These are phyloP conservation scores for Alloteropsis semialata DNA, from an alignment of 176 grass and related monocot species.

Conservation along the genomic window DNA sequence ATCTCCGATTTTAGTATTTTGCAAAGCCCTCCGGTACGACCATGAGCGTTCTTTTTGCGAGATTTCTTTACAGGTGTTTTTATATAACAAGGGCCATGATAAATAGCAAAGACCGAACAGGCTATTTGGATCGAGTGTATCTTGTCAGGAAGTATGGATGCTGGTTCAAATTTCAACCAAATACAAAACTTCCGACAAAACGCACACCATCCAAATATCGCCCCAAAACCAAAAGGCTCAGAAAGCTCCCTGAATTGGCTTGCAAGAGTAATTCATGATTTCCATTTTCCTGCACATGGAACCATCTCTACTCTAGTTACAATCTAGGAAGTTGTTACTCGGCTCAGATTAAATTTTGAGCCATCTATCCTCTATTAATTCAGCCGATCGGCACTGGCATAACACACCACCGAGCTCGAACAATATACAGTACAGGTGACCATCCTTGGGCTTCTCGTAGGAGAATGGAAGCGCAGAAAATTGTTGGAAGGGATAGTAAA, in stretches of 20 bases:
- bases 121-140: background rate
- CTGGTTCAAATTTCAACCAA: background rate
- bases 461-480: background rate
- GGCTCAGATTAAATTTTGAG: conserved; percentile 9
- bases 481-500: background rate
- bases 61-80: background rate
- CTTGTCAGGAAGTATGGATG: background rate
- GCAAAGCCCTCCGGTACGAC: background rate
- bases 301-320: conserved; percentile 1
- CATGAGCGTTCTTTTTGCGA: too few relatives aligned
- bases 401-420: background rate
- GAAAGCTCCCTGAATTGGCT: background rate
- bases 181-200: background rate
- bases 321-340: background rate
- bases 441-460: background rate
- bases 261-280: background rate
- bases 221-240: too few relatives aligned
- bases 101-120: background rate
- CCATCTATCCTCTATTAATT: conserved; percentile 3
- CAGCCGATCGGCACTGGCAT: background rate
- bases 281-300: conserved; percentile 1
- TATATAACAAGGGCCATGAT: background rate
- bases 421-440: background rate
- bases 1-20: background rate
- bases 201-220: background rate